Evolutionary conservation across 768 basidiomycete genomes (phyloP).

Genomic region (Suillus bovinus): DNA sequence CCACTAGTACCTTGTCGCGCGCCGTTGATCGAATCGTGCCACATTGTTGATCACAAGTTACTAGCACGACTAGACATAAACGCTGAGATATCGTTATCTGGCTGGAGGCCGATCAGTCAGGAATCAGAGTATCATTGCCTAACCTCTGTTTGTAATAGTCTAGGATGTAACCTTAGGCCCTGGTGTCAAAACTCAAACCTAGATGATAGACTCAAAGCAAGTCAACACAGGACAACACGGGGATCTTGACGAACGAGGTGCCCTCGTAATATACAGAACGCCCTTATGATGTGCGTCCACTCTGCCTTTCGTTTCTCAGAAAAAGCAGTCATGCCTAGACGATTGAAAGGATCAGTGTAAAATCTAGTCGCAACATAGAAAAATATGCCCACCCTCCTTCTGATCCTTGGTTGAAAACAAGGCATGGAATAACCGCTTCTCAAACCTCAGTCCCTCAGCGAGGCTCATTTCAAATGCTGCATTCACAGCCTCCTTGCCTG

Average conservation of each 20-base stretch:
- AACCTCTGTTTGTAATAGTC: background rate
- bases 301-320: slow-evolving; percentile 88
- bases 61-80: background rate
- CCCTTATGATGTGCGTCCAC: slow-evolving; percentile 60
- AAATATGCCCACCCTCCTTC: slow-evolving; percentile 77
- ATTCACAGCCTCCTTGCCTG: slow-evolving; percentile 93
- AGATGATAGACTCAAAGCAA: background rate
- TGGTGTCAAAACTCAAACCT: background rate
- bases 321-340: slow-evolving; percentile 89
- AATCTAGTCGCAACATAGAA: background rate
- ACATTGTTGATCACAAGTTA: no score
- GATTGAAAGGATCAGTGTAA: slow-evolving; percentile 9
- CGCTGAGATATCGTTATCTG: background rate
- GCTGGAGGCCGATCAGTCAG: background rate
- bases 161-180: background rate
- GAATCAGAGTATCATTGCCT: background rate
- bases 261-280: background rate
- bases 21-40: background rate
- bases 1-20: background rate
- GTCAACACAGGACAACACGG: background rate
- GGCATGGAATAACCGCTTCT: slow-evolving; percentile 87
- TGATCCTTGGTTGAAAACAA: slow-evolving; percentile 95
- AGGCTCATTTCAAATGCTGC: slow-evolving; percentile 86
- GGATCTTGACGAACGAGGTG: background rate
- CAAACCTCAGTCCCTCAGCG: slow-evolving; percentile 81